These are phyloP conservation scores for Colletotrichum sp. DNA, from an alignment of 2,329 filamentous ascomycete species.

Conservation along the genomic window DNA sequence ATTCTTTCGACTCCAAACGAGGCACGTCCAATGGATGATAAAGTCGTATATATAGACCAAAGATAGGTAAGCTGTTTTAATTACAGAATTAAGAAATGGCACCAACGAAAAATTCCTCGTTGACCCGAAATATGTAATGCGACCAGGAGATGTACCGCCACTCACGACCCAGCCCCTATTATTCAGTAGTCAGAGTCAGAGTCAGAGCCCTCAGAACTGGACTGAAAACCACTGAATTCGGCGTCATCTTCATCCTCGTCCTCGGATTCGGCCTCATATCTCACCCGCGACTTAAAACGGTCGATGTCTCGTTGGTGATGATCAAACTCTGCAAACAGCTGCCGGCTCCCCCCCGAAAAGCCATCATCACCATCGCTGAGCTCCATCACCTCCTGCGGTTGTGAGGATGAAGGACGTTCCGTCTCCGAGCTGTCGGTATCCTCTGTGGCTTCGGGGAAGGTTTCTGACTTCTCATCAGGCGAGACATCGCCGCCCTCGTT, in stretches of 20 bases:
- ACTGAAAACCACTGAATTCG: not conserved
- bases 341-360: not conserved
- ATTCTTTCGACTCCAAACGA: not conserved
- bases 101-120: not conserved
- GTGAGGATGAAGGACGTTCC: not conserved
- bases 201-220: not conserved
- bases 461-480: not conserved
- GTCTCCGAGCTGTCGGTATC: not conserved
- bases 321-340: not conserved
- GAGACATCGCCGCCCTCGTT: not conserved
- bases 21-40: not conserved
- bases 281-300: not conserved
- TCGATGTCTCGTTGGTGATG: not conserved
- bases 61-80: not conserved
- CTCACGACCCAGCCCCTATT: not conserved
- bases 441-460: not conserved
- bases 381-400: not conserved
- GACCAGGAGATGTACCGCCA: not conserved
- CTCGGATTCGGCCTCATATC: not conserved
- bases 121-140: not conserved
- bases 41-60: not conserved
- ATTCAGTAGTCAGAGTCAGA: not conserved
- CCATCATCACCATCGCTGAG: not conserved
- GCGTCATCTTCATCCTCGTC: not conserved
- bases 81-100: not conserved